Percentiles rank a stretch among this genome's conserved stretches.
Conservation (phyloP, 371 early-diverging fungal genomes). For the Apophysomyces elegans region DNA sequence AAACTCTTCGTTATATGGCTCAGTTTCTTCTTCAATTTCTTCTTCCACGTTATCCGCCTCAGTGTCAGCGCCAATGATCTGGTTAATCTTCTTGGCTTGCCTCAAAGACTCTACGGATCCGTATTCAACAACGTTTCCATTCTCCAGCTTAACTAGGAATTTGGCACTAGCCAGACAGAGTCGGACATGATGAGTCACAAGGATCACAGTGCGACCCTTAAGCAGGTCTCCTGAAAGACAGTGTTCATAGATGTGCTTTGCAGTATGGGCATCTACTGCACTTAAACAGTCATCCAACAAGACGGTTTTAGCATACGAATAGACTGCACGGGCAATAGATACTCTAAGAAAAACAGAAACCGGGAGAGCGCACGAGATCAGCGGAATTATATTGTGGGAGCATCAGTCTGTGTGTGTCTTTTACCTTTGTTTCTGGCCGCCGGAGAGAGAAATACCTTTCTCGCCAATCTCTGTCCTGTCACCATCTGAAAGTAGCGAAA, state of each 20-base stretch:
- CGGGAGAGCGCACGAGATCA: background rate
- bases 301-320: conserved; percentile 66
- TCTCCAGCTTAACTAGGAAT: conserved; percentile 63
- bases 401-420: too few relatives aligned
- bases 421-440: conserved; percentile 71
- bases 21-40: conserved; percentile 1
- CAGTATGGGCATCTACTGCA: conserved; percentile 86
- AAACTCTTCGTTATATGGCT: conserved; percentile 25
- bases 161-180: conserved; percentile 72
- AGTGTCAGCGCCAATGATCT: conserved; percentile 31
- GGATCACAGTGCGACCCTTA: conserved; percentile 71
- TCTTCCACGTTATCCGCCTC: conserved; percentile 1
- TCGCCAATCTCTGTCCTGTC: conserved; percentile 91
- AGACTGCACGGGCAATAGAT: conserved; percentile 77
- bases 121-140: conserved; percentile 49
- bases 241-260: conserved; percentile 66
- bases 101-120: conserved; percentile 40
- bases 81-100: conserved; percentile 29
- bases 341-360: conserved; percentile 33
- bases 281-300: conserved; percentile 81
- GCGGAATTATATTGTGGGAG: too few relatives aligned
- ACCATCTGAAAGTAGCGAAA: conserved; percentile 75
- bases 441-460: conserved; percentile 68
- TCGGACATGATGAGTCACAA: conserved; percentile 86
- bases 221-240: conserved; percentile 69